Conservation (phyloP, 208 protist species). For the Leishmania aethiopica region DNA sequence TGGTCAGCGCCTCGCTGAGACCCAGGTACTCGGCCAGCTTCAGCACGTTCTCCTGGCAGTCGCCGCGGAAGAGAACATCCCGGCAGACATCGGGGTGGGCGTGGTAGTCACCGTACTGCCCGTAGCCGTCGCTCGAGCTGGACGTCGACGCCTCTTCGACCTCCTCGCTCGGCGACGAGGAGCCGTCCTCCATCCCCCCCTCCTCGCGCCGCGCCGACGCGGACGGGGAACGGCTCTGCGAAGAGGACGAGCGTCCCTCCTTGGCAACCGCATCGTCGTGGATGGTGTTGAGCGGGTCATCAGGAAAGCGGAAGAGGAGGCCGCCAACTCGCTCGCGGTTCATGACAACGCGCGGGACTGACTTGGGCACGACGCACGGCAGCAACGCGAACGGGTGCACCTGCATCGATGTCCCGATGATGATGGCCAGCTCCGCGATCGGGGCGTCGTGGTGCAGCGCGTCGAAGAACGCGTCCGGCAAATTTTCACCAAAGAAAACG, state of each 20-base stretch:
- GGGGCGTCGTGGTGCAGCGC: conserved; percentile 67
- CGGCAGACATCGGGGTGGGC: conserved; percentile 33
- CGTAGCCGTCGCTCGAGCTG: conserved; percentile 67
- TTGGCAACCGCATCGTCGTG: neutral
- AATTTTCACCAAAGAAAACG: conserved; percentile 96
- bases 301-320: conserved; percentile 70
- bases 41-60: conserved; percentile 71
- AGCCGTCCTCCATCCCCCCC: no score
- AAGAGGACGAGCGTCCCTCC: neutral
- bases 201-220: neutral
- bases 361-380: conserved; percentile 43
- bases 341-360: conserved; percentile 90
- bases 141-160: neutral
- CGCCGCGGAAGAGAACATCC: conserved; percentile 78
- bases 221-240: neutral
- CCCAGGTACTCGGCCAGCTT: conserved; percentile 55
- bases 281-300: conserved; percentile 26
- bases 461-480: conserved; percentile 90
- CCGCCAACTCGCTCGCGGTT: conserved; percentile 87
- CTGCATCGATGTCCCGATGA: conserved; percentile 95
- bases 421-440: conserved; percentile 89
- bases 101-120: conserved; percentile 40
- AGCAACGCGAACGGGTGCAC: conserved; percentile 94
- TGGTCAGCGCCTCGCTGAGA: conserved; percentile 36
- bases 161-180: neutral